Evolutionary conservation across 306 rosid species (phyloP), one percentile per base, ranked within the genome.

Genomic region (Rosa multiflora): DNA sequence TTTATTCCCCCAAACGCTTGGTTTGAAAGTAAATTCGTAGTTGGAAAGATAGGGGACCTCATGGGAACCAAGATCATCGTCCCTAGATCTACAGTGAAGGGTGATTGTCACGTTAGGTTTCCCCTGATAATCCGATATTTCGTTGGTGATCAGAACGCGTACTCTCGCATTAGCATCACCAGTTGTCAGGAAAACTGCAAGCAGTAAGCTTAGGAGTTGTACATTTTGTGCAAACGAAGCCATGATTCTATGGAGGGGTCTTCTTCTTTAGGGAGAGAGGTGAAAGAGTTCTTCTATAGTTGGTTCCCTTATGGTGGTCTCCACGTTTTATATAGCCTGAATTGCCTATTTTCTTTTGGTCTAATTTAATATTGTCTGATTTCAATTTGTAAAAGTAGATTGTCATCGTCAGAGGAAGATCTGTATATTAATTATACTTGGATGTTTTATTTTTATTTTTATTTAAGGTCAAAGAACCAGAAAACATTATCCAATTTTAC

Each of bases 31-130:
- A 44, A 75, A 75, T 35, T 58, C 53, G 15, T 59, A 75, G 37
- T 21, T 11, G n/a, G 32, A 67, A 3, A 11, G 51, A 59, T 13
- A 21, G 18, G 53, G 78, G 53, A 75, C 15, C 13, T 8, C 9
- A 5, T 40, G 55, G 4, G 15, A 32, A 18, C 78, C 78, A 29
- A 75, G 69, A 39, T 75, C 70, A n/a, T 42, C n/a, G 40, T 75
- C 69, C 32, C 14, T 39, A 0, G 78, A 75, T 56, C 62, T 75
- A 47, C 61, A 26, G 5, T 75, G 78, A n/a, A 75, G 10, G 35
- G 51, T 12, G 17, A 35, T 12, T 5, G 21, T 44, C 40, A 18
- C 61, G 21, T 55, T 55, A 18, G 61, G 61, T 55, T 10, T 55
- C 10, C 26, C 26, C 10, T 55, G 61, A 55, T 55, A 20, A 26